These are phyloP conservation scores for Cytospora leucostoma DNA, from an alignment of 2,329 filamentous ascomycete genomes.

Conservation along the genomic window DNA sequence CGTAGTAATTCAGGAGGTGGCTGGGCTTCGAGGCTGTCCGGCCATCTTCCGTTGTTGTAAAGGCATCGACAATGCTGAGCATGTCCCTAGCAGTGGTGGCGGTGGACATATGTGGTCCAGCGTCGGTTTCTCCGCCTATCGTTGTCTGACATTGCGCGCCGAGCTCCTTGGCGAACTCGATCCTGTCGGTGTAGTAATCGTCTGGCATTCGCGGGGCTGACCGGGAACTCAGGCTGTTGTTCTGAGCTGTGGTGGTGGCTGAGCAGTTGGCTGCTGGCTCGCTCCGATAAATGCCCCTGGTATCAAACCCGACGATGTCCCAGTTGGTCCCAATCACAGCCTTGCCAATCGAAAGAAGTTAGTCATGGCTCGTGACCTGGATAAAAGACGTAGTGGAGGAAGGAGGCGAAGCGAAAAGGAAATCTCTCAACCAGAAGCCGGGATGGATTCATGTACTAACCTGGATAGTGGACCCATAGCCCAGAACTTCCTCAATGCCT, in stretches of 20 bases:
- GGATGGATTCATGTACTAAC: neutral
- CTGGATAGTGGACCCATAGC: neutral
- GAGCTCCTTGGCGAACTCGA: neutral
- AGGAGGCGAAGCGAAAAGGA: neutral
- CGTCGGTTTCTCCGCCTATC: neutral
- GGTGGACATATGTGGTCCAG: slow-evolving; percentile 29
- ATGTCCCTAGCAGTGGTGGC: slow-evolving; percentile 32
- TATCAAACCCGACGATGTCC: slow-evolving; percentile 14
- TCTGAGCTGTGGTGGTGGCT: neutral
- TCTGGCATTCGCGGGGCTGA: neutral
- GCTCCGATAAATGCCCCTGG: slow-evolving; percentile 13
- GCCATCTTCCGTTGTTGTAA: slow-evolving; percentile 17
- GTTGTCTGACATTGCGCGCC: neutral
- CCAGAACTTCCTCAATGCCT: neutral
- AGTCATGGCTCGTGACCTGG: neutral
- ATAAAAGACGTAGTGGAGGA: neutral
- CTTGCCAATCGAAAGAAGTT: neutral
- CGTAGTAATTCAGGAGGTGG: slow-evolving; percentile 43
- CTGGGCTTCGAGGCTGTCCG: slow-evolving; percentile 24
- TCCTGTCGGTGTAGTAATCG: slow-evolving; percentile 2
- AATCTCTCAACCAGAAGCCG: neutral
- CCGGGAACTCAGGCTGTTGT: neutral
- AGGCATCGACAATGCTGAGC: slow-evolving; percentile 30
- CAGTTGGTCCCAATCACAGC: neutral
- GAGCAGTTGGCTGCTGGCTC: slow-evolving; percentile 17